A percentile compares a stretch with the other conserved stretches of the same genome.
Conservation (phyloP, 257 asterid genomes). For the Primulina tabacum region DNA sequence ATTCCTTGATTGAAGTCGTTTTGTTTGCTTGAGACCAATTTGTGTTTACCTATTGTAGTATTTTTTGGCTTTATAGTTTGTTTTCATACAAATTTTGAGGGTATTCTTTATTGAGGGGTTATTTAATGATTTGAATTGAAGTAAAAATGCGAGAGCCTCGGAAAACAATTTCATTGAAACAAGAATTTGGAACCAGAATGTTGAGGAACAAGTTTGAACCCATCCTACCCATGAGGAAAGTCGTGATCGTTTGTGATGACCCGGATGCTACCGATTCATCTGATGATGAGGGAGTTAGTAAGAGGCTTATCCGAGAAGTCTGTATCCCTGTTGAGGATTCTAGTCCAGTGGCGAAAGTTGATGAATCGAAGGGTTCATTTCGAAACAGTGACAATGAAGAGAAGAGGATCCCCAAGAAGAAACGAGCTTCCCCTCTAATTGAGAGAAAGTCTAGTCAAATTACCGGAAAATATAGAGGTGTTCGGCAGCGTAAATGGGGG, state of each 20-base stretch:
- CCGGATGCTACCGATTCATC: conserved; percentile 95
- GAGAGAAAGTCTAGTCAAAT: conserved; percentile 10
- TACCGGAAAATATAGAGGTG: conserved; percentile 29
- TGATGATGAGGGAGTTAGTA: conserved; percentile 48
- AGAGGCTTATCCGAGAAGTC: conserved; percentile 52
- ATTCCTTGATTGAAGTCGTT: background rate
- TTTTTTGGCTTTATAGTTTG: conserved; percentile 24
- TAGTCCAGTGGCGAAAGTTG: background rate
- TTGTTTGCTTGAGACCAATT: background rate
- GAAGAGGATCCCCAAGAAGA: conserved; percentile 27
- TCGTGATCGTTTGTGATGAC: conserved; percentile 59
- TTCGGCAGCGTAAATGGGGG: conserved; percentile 55
- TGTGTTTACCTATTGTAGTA: conserved; percentile 8
- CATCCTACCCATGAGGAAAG: conserved; percentile 35
- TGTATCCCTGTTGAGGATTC: conserved; percentile 30
- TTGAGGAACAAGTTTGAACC: conserved; percentile 24
- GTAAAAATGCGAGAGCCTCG: conserved; percentile 40
- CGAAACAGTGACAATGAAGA: conserved; percentile 45
- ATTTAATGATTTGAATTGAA: conserved; percentile 18
- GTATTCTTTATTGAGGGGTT: conserved; percentile 43
- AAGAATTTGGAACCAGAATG: conserved; percentile 27
- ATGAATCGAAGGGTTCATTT: conserved; percentile 39
- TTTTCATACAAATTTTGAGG: conserved; percentile 30
- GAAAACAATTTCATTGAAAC: conserved; percentile 31
- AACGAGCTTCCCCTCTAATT: conserved; percentile 19